Base-by-base conservation (phyloP, 2,329 filamentous ascomycete species). In the Aspergillus floridensis region DNA sequence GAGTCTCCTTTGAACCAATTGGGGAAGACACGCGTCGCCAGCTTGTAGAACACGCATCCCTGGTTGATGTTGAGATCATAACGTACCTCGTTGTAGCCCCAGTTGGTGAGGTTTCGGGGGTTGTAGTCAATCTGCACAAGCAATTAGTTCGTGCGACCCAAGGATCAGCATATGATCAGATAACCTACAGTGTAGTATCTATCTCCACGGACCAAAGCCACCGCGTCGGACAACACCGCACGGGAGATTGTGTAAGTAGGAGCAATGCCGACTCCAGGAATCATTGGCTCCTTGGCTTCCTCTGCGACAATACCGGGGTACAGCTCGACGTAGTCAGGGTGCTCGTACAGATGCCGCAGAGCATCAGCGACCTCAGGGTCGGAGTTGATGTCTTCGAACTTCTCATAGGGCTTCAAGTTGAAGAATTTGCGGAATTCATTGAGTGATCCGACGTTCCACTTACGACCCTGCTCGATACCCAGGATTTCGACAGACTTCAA, bases 391-490 rank as follows among this genome's bases (percentile, higher is more conserved):
- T 93, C 90, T 72, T 93, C 89, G 61, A 96, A 96, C 0, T 81
- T 89, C 22, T 87, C 85, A 70, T 96, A 88, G 0, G 85, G 84
- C 75, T 90, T 89, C 5, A 96, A 79, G 1, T 88, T 86, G 67
- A 93, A 93, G 77, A 92, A 90, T 72, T 89, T 88, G 55, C 91
- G 84, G 80, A 95, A 96, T 77, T 95, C 91, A 70, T 96, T 96
- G 61, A 96, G 79, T 0, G 88, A 88, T 0, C 88, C 88, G 8
- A 92, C 77, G 61, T 92, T 88, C 91, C 91, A 96, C 57, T 84
- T 82, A 49, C 91, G 83, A 3, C 88, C 86, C 62, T 92, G 90
- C 51, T 91, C 81, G 59, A 96, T 95, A 48, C 90, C 91, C 6
- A 95, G 80, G 38, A 95, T 89, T 73, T 95, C 91, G 16, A 95